A percentile compares a stretch with the other conserved stretches of the same genome.
phyloP scores from a whole-genome alignment of 2,329 filamentous ascomycete genomes.

The Cryphonectria japonica region DNA sequence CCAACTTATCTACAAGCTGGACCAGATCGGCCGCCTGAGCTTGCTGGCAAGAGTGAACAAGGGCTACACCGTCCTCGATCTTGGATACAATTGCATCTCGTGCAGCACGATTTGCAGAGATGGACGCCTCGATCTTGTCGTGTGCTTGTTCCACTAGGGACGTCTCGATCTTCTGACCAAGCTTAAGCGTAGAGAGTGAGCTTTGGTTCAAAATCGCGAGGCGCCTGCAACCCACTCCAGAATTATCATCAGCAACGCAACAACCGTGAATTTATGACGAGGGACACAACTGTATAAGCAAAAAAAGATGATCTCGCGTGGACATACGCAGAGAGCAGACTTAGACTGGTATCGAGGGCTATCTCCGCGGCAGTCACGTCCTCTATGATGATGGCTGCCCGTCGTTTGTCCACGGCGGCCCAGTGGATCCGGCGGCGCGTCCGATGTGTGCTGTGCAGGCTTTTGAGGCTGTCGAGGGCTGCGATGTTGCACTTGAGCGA shows the following conservation, averaged over 20 bases:
- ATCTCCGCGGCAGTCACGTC: not conserved
- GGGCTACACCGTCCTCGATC: not conserved
- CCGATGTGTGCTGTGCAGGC: not conserved
- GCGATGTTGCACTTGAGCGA: not conserved
- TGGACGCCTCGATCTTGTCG: not conserved
- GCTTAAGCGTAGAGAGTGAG: not conserved
- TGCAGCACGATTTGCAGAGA: not conserved
- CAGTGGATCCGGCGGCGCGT: not conserved
- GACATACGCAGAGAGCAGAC: conserved; percentile 2
- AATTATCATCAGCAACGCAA: not conserved
- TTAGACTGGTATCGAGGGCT: not conserved
- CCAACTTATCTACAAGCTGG: not conserved
- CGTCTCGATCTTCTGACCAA: not conserved
- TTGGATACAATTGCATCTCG: not conserved
- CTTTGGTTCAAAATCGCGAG: not conserved
- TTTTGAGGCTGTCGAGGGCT: not conserved
- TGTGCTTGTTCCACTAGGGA: not conserved
- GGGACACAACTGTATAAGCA: not conserved
- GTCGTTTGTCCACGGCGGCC: not conserved
- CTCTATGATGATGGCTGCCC: not conserved
- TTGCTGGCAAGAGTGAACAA: conserved; percentile 1
- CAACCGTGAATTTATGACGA: not conserved
- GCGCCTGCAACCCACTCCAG: not conserved
- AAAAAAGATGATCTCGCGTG: not conserved
- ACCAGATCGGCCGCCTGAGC: not conserved